Evolutionary conservation across 108 stramenopile species (phyloP), one percentile per base, ranked within the genome.

Genomic region (Thalassiosira profunda): DNA sequence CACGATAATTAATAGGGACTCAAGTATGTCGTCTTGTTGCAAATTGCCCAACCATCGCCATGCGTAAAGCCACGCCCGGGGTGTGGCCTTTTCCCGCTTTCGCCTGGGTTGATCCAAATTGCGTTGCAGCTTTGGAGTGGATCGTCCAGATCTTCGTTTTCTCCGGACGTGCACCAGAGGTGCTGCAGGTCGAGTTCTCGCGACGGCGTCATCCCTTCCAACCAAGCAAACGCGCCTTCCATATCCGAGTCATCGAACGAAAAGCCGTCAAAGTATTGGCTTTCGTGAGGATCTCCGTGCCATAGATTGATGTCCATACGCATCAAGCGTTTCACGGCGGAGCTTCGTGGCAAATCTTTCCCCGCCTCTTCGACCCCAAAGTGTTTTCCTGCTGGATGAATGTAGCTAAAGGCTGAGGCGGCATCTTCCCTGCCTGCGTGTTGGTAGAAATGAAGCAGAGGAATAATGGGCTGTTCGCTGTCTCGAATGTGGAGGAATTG

Each of bases 381-480:
- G 38, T 40, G 14, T 14, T 40, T 40, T n/a, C n/a, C n/a, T 40
- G 14, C 38, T 40, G 38, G 38, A 40, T 40, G 38, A 40, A 40
- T 40, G 10, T 40, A 14, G 14, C 11, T 11, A 10, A 40, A 40
- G 14, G 10, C 38, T 40, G 14, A 14, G n/a, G n/a, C n/a, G n/a
- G n/a, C n/a, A n/a, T n/a, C n/a, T n/a, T n/a, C n/a, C n/a, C n/a
- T n/a, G n/a, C n/a, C n/a, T 40, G 10, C 38, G 14, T 10, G 14
- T 10, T 40, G 10, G 10, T 40, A 11, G 38, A 18, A 58, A 38
- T 17, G 34, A 6, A 58, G 10, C 5, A 37, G 56, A 37, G 56
- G 56, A 58, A 58, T 58, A 37, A 58, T 20, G 4, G 56, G 34
- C 34, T 58, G 33, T 5, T 37, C 56, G 18, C 5, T 31, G 34